A percentile compares a stretch with the other conserved stretches of the same genome.
Evolutionary conservation across 768 basidiomycete species (phyloP).

Genomic region (Hemileccinum impolitum): DNA sequence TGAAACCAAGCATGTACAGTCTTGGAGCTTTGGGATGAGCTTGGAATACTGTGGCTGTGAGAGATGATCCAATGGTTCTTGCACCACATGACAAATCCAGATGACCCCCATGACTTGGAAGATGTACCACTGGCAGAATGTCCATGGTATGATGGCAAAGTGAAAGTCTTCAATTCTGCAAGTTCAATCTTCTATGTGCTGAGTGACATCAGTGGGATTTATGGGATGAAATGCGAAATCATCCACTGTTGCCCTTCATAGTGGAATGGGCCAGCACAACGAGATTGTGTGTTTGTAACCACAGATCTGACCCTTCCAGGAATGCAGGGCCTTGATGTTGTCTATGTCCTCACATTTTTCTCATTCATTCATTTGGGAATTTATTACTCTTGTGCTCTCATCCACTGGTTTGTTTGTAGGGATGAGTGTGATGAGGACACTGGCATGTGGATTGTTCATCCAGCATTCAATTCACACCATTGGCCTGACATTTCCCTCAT

Average conservation of each 20-base stretch:
- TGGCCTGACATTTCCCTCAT: constrained; percentile 13
- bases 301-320: constrained; percentile 6
- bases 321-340: constrained; percentile 20
- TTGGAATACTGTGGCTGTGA: not conserved
- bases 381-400: constrained; percentile 17
- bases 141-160: not conserved
- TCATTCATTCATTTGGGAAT: constrained; percentile 9
- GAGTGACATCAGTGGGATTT: not conserved
- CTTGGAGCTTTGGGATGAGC: not conserved
- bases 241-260: not conserved
- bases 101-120: too few species aligned
- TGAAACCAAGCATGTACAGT: not conserved
- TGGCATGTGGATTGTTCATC: constrained; percentile 29
- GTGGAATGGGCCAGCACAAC: too few species aligned
- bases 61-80: too few species aligned
- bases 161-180: not conserved
- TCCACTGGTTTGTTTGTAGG: constrained; percentile 19
- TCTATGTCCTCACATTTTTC: constrained; percentile 19
- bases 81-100: too few species aligned
- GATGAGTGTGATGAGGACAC: constrained; percentile 19
- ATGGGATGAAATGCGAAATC: not conserved
- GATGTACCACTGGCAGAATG: too few species aligned
- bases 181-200: not conserved
- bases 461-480: not conserved
- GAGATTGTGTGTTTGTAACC: constrained; percentile 26